Conservation (phyloP, 2,329 filamentous ascomycete genomes). For the Ceratocystis harringtonii region DNA sequence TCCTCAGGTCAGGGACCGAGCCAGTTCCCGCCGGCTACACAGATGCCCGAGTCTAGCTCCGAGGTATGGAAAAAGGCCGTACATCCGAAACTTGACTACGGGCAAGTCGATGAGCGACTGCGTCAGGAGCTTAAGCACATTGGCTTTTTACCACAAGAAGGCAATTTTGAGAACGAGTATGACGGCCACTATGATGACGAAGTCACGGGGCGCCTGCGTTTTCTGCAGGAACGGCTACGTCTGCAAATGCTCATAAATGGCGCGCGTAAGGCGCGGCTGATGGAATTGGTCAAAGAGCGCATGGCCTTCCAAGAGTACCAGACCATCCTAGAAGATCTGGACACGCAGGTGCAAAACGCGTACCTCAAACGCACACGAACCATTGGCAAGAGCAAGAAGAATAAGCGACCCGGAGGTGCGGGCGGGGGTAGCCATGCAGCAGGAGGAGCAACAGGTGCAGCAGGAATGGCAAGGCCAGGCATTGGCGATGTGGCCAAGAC, state of each 20-base stretch:
- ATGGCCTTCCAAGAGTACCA: conserved; percentile 96
- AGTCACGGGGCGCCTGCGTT: conserved; percentile 74
- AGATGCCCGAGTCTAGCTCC: conserved; percentile 61
- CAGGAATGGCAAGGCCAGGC: conserved; percentile 53
- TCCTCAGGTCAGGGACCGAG: conserved; percentile 14
- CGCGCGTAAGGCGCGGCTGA: conserved; percentile 71
- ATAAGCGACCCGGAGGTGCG: conserved; percentile 62
- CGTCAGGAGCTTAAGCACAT: conserved; percentile 84
- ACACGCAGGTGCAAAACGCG: conserved; percentile 83
- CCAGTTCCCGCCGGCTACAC: conserved; percentile 52
- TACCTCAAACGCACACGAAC: conserved; percentile 93
- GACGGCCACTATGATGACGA: conserved; percentile 88
- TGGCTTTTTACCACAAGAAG: conserved; percentile 62
- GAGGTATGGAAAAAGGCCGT: conserved; percentile 67
- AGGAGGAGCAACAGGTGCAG: conserved; percentile 39
- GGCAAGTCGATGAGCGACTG: conserved; percentile 75
- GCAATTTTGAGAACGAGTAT: conserved; percentile 51
- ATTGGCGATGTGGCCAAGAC: conserved; percentile 86
- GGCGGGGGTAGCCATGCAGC: conserved; percentile 52
- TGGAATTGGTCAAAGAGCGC: conserved; percentile 76
- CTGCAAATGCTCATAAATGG: conserved; percentile 79
- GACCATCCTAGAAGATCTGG: conserved; percentile 91
- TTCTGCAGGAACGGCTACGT: conserved; percentile 68
- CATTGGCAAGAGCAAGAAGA: conserved; percentile 86
- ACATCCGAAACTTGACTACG: conserved; percentile 65